Percentiles rank a stretch among this genome's conserved stretches.
Evolutionary conservation across 176 grass and related monocot species (phyloP).

Genomic region (Bromus sterilis): DNA sequence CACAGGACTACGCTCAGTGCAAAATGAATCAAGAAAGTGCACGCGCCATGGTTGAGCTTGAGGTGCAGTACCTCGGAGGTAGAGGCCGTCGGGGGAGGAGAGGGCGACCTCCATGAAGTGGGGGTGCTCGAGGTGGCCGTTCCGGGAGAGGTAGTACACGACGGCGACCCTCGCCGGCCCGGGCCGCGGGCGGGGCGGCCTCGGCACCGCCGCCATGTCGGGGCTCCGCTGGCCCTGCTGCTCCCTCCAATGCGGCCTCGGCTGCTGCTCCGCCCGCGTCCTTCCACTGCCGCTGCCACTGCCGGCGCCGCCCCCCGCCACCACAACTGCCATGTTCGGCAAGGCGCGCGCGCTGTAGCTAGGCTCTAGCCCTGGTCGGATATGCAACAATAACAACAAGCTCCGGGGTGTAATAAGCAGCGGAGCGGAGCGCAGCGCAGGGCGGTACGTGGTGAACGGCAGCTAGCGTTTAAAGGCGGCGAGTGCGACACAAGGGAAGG

Average conservation of each 20-base stretch:
- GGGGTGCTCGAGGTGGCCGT: constrained; percentile 79
- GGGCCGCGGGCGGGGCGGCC: constrained; percentile 10
- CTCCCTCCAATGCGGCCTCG: constrained; percentile 37
- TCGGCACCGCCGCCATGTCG: constrained; percentile 34
- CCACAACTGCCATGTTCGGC: constrained; percentile 18
- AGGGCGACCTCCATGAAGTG: constrained; percentile 84
- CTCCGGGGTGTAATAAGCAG: not conserved
- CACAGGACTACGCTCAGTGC: not conserved
- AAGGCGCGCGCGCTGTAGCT: no score
- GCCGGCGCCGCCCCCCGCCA: constrained; percentile 7
- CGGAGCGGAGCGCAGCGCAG: constrained; percentile 4
- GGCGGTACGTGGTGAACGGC: not conserved
- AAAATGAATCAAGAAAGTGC: not conserved
- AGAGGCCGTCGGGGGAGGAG: constrained; percentile 56
- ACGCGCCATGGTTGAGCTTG: no score
- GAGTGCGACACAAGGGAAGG: constrained; percentile 49
- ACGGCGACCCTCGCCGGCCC: constrained; percentile 46
- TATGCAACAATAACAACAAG: not conserved
- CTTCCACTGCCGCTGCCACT: not conserved
- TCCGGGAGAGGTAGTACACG: constrained; percentile 87
- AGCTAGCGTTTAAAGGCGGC: constrained; percentile 25
- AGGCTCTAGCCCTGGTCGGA: not conserved
- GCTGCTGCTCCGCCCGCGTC: constrained; percentile 14
- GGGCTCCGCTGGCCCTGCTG: constrained; percentile 35
- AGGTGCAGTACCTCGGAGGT: constrained; percentile 91